Evolutionary conservation across 352 stramenopile species (phyloP), one percentile per base, ranked within the genome.

Genomic region (Globisporangium iwayamae): DNA sequence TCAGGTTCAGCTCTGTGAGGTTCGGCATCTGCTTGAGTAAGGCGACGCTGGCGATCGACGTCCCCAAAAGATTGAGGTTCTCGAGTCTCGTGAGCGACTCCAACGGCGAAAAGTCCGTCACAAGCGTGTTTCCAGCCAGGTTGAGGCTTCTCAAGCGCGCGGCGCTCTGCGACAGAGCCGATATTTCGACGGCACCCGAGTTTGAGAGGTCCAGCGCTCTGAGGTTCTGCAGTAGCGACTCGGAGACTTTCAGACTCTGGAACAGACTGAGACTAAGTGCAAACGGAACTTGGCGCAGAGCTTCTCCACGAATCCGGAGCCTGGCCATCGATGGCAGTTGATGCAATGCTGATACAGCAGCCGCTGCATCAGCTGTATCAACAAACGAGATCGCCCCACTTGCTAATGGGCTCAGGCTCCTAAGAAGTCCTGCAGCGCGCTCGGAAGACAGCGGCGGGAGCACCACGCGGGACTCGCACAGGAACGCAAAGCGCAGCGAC

Each of bases 1-100:
- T 56, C 51, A 56, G 51, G 11, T 56, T 56, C 51, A 56, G 16
- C 14, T 56, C 51, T 7, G 7, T 14, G 25, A 56, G 28, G 6
- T 20, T 43, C n/a, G 51, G 51, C 51, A 18, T 56, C 28, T 36
- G 11, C 11, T 30, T 36, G 14, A 56, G 30, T 11, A 56, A 56
- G 9, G 9, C 14, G n/a, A 56, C 34, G 14, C 32, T 39, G 51
- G 51, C 13, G 28, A 56, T 30, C n/a, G 20, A 25, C 0, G 51
- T 56, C 22, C 32, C 28, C 10, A 22, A 13, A 5, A 56, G 51
- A 22, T 56, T 56, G 13, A 56, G 28, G 51, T 56, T 25, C 51
- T 56, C 28, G 30, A 56, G 51, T 14, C 11, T 25, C 32, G 11
- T 6, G 16, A 56, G n/a, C 25, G 28, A 20, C 10, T 56, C 16